These are phyloP conservation scores for Zymoseptoria pseudotritici DNA, from an alignment of 2,329 filamentous ascomycete species.

Conservation along the genomic window DNA sequence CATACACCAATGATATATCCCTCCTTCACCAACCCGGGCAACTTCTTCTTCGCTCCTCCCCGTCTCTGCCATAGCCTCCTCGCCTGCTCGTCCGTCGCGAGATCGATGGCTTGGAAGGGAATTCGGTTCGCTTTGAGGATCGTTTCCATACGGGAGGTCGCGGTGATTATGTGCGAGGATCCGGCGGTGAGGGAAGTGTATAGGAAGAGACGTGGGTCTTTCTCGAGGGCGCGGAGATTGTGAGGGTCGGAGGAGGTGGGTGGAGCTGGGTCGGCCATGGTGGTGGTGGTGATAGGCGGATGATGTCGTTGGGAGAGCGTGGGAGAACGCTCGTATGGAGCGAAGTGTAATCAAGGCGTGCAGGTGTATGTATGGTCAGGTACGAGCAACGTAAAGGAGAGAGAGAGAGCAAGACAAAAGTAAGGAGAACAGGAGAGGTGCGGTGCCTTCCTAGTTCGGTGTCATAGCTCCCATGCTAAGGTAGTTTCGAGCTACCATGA, in stretches of 20 bases:
- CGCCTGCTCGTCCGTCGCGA: slow-evolving; percentile 82
- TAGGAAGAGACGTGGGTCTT: slow-evolving; percentile 63
- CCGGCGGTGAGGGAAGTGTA: slow-evolving; percentile 95
- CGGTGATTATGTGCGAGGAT: slow-evolving; percentile 92
- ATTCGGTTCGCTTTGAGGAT: slow-evolving; percentile 93
- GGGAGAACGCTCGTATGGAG: background rate
- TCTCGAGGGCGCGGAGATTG: slow-evolving; percentile 39
- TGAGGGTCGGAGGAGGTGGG: slow-evolving; percentile 4
- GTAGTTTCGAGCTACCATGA: background rate
- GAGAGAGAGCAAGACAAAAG: background rate
- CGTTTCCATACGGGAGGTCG: slow-evolving; percentile 89
- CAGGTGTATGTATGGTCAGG: background rate
- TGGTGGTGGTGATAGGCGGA: background rate
- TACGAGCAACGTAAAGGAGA: background rate
- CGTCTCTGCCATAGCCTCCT: slow-evolving; percentile 82
- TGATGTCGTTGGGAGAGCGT: background rate
- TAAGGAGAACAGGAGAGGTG: background rate
- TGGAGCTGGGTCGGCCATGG: background rate
- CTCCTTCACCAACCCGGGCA: slow-evolving; percentile 83
- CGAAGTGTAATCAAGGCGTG: background rate
- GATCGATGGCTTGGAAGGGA: slow-evolving; percentile 85
- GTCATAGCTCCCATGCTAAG: background rate
- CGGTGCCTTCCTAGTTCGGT: background rate
- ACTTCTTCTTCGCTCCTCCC: slow-evolving; percentile 68
- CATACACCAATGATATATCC: slow-evolving; percentile 77